Conservation (phyloP, 306 rosid genomes). For the Trifolium fragiferum region DNA sequence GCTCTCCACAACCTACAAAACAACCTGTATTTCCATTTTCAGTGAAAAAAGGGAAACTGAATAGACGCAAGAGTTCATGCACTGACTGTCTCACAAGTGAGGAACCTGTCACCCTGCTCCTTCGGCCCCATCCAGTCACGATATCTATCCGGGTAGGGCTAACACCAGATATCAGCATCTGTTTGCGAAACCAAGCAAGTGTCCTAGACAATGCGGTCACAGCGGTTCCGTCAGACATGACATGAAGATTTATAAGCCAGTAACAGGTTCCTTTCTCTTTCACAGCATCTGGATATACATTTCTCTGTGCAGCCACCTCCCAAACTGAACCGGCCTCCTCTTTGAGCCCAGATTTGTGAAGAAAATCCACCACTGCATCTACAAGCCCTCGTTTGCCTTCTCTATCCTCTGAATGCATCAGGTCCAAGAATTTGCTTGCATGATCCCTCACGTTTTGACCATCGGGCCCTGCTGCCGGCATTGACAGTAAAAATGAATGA, state of each 20-base stretch:
- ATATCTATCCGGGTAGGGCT: conserved; percentile 86
- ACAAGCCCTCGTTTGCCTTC: conserved; percentile 95
- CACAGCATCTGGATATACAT: conserved; percentile 87
- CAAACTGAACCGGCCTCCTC: conserved; percentile 97
- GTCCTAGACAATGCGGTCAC: conserved; percentile 88
- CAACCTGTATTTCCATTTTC: conserved; percentile 93
- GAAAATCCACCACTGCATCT: conserved; percentile 98
- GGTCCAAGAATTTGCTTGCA: conserved; percentile 71
- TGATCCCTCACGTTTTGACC: conserved; percentile 91
- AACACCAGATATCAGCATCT: conserved; percentile 75
- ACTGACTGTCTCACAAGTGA: conserved; percentile 89
- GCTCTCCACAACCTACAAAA: conserved; percentile 90
- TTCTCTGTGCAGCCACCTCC: conserved; percentile 89
- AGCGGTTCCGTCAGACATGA: conserved; percentile 97
- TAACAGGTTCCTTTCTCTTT: conserved; percentile 80
- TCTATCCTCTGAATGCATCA: conserved; percentile 91
- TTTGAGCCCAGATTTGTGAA: conserved; percentile 94
- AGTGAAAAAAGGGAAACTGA: conserved; percentile 84
- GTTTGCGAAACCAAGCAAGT: conserved; percentile 83
- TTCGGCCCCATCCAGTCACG: conserved; percentile 95
- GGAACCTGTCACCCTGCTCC: conserved; percentile 87
- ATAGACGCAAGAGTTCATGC: conserved; percentile 67
- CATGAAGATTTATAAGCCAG: conserved; percentile 97
- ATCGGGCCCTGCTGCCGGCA: conserved; percentile 92
- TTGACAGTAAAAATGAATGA: conserved; percentile 70